Evolutionary conservation across 352 stramenopile species (phyloP).

Genomic region (Globisporangium viniferum): DNA sequence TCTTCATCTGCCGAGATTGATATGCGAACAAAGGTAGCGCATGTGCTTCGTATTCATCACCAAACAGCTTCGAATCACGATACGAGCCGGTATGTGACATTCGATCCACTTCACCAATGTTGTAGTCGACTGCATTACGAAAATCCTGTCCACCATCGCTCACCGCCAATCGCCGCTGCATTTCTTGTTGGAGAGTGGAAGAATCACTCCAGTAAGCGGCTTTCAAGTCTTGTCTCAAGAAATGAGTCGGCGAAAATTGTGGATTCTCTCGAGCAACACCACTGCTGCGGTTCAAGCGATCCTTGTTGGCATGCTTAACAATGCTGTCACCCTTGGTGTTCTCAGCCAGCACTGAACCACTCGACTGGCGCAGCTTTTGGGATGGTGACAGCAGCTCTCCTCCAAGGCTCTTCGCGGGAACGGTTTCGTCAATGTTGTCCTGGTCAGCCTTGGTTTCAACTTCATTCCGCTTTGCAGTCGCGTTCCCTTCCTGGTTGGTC

Average conservation of each 20-base stretch:
- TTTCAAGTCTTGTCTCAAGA: background rate
- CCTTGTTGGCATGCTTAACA: background rate
- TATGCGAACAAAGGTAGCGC: background rate
- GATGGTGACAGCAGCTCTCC: background rate
- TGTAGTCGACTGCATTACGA: background rate
- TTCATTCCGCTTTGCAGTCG: background rate
- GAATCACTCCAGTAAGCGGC: constrained; percentile 9
- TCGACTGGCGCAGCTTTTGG: background rate
- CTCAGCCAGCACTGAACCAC: background rate
- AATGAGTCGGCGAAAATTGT: background rate
- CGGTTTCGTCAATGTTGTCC: background rate
- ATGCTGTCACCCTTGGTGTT: background rate
- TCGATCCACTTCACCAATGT: too few relatives aligned
- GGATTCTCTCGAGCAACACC: background rate
- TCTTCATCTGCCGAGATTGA: background rate
- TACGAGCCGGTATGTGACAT: background rate
- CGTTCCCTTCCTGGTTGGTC: background rate
- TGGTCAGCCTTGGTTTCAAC: background rate
- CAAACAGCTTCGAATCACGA: background rate
- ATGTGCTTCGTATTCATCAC: background rate
- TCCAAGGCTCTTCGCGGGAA: background rate
- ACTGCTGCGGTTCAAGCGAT: background rate
- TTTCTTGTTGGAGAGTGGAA: constrained; percentile 11
- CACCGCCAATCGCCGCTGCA: constrained; percentile 9
- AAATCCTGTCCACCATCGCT: background rate